Evolutionary conservation across 2,329 filamentous ascomycete species (phyloP).

Genomic region (Balansia obtecta): DNA sequence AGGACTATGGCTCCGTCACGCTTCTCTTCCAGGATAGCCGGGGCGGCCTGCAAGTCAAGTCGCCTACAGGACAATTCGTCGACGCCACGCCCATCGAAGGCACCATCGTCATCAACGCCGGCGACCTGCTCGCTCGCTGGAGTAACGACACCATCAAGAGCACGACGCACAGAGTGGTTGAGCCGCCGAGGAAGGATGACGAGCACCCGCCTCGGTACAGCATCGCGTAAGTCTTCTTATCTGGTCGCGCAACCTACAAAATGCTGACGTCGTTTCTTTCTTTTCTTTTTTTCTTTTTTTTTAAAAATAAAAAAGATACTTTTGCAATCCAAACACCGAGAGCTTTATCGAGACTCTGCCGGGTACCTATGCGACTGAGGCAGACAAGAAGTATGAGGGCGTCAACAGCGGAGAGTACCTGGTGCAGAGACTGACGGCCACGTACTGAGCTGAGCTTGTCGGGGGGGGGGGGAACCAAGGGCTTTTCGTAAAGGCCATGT

Average conservation of each 20-base stretch:
- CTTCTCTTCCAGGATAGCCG: constrained; percentile 48
- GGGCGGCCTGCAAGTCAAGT: constrained; percentile 47
- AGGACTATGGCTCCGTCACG: constrained; percentile 49
- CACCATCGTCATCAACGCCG: constrained; percentile 80
- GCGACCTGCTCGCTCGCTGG: constrained; percentile 77
- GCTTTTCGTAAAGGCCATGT: neutral
- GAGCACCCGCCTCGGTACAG: constrained; percentile 71
- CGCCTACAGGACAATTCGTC: constrained; percentile 65
- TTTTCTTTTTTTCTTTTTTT: no score
- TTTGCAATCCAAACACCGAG: constrained; percentile 77
- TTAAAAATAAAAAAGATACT: constrained; percentile 61
- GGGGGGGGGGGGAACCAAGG: no score
- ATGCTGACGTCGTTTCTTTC: neutral
- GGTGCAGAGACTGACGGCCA: constrained; percentile 63
- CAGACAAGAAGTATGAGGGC: constrained; percentile 65
- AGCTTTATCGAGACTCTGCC: constrained; percentile 68
- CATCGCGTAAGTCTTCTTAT: constrained; percentile 51
- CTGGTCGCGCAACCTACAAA: neutral
- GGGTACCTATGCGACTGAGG: constrained; percentile 53
- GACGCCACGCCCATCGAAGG: constrained; percentile 71
- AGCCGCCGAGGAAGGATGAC: constrained; percentile 52
- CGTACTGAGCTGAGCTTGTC: constrained; percentile 39
- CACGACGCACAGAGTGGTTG: constrained; percentile 80
- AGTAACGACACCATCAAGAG: constrained; percentile 86
- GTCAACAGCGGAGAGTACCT: constrained; percentile 76